Evolutionary conservation across 805 yeast species (phyloP), one percentile per base, ranked within the genome.

Genomic region (Hanseniaspora occidentalis): DNA sequence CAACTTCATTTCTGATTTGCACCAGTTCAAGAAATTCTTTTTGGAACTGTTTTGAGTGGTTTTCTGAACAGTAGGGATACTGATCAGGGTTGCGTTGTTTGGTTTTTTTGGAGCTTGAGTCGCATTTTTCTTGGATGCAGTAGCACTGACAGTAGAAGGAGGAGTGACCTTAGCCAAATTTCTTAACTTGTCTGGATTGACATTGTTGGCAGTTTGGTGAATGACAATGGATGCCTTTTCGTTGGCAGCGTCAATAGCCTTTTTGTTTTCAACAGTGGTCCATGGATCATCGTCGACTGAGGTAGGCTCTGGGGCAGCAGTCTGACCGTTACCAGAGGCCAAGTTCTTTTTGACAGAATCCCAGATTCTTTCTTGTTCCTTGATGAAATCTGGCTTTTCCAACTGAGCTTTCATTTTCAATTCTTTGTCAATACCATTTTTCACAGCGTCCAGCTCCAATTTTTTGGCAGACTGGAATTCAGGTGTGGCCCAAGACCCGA

Each of bases 21-120:
- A 79, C 94, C 94, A 82, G 17, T 66, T 58, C 46, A 82, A 58
- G 45, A 82, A 79, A 44, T 78, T 84, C 54, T 77, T 75, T 27
- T 75, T 70, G 10, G 67, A 64, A 16, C 72, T 65, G n/a, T 29
- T n/a, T n/a, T 29, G 35, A 5, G 43, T 38, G 29, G 46, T 51
- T 6, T 43, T 42, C 38, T 55, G 57, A 35, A 56, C 36, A 7
- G 50, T 44, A 17, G 62, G 61, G 21, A 48, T 56, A 36, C 49
- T 47, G 3, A 53, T 55, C 2, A 56, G 50, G 2, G 60, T 54
- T 11, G 60, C 61, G 20, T 53, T 50, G 41, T 45, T 50, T 31
- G 18, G 13, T 29, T 29, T 29, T 29, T 29, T 29, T n/a, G n/a
- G n/a, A n/a, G n/a, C n/a, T n/a, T n/a, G n/a, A n/a, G n/a, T n/a